These are phyloP conservation scores for Ceratonia siliqua DNA, from an alignment of 306 rosid genomes.

Conservation along the genomic window DNA sequence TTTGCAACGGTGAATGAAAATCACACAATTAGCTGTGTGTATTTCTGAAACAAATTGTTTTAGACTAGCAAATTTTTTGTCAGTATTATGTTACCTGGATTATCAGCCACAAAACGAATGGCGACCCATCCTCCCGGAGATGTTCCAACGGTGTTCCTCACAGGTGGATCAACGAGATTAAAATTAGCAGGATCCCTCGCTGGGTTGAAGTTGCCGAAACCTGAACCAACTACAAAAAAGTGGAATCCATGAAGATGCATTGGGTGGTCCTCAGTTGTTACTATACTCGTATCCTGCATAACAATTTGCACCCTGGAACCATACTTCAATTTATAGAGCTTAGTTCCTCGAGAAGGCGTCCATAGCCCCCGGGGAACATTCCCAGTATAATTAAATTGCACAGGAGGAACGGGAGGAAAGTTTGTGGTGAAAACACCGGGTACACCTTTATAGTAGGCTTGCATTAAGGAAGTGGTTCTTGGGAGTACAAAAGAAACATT, in stretches of 20 bases:
- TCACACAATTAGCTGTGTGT: conserved; percentile 19
- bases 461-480: conserved; percentile 69
- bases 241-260: conserved; percentile 95
- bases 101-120: conserved; percentile 84
- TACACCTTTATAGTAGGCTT: conserved; percentile 72
- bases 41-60: not conserved
- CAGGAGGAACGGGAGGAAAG: conserved; percentile 80
- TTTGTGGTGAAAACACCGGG: conserved; percentile 84
- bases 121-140: conserved; percentile 99
- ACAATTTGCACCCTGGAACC: conserved; percentile 73
- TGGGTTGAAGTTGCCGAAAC: conserved; percentile 91
- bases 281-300: conserved; percentile 84
- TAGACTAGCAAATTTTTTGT: not conserved
- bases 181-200: conserved; percentile 65
- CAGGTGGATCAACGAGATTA: conserved; percentile 82
- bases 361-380: conserved; percentile 81
- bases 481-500: conserved; percentile 83
- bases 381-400: conserved; percentile 78
- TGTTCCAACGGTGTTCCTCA: conserved; percentile 82
- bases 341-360: conserved; percentile 73
- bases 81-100: conserved; percentile 62
- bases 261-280: conserved; percentile 83
- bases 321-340: conserved; percentile 63
- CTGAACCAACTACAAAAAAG: conserved; percentile 85
- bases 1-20: conserved; percentile 14